Percentiles rank a stretch among this genome's conserved stretches.
Evolutionary conservation across 2,329 filamentous ascomycete genomes (phyloP).

Genomic region (Penicillium freii): DNA sequence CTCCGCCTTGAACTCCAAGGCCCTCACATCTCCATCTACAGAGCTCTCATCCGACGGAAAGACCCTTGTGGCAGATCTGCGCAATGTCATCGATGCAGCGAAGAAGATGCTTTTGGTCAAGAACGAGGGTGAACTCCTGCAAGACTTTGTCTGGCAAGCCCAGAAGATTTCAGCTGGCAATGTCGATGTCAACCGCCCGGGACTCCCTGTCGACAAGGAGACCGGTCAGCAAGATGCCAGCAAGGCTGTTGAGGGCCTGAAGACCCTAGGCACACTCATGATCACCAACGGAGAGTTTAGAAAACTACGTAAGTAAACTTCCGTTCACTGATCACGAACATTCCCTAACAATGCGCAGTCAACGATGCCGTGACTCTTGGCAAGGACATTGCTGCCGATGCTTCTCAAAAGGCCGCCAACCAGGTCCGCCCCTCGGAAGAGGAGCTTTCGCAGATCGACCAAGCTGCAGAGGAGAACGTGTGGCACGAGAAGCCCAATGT

Average conservation of each 20-base stretch:
- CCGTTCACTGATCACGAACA: constrained; percentile 2
- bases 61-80: constrained; percentile 72
- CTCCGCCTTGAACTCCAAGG: constrained; percentile 72
- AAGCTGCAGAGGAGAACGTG: constrained; percentile 82
- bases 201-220: constrained; percentile 70
- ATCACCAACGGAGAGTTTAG: constrained; percentile 96
- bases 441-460: constrained; percentile 71
- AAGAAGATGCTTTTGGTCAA: constrained; percentile 85
- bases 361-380: constrained; percentile 77
- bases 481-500: constrained; percentile 88
- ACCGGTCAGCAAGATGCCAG: constrained; percentile 78
- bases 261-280: constrained; percentile 82
- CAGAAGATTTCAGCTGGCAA: constrained; percentile 67
- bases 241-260: constrained; percentile 77
- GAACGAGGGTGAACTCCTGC: constrained; percentile 89
- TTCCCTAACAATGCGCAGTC: constrained; percentile 49
- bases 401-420: constrained; percentile 73
- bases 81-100: constrained; percentile 76
- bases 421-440: constrained; percentile 77
- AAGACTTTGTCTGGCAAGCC: constrained; percentile 96
- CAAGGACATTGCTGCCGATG: constrained; percentile 89
- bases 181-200: constrained; percentile 61
- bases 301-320: constrained; percentile 67
- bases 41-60: constrained; percentile 82
- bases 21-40: constrained; percentile 66